Base-by-base conservation (phyloP, 129 eudicot genomes). In the Lactuca sativa region DNA sequence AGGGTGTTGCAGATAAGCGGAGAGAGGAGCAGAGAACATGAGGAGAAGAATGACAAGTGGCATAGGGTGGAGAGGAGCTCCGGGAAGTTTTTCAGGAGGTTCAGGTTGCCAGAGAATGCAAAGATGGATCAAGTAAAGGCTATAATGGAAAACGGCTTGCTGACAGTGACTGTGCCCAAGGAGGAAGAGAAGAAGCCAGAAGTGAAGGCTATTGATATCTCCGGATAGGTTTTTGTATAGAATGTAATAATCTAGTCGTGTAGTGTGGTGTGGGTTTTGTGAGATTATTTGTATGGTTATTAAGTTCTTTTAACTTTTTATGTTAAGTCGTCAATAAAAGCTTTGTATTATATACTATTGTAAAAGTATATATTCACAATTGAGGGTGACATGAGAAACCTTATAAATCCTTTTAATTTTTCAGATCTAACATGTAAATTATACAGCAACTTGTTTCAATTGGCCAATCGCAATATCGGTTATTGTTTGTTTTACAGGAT, bases 1-100 rank as follows among this genome's bases (percentile, higher is more conserved):
- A 44, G 63, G 21, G 80, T 80, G n/a, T 69, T 80, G 60, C 80
- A 80, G 69, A 74, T 80, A 7, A 80, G 84, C 58, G 84, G 84
- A 1, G 84, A 80, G 80, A 69, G 77, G 64, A 69, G 62, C 79
- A 62, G 12, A 4, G 80, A 74, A 60, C 25, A 56, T 41, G 80
- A 74, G 54, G 77, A 74, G 63, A 69, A 69, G 69, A 48, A 56
- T 32, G 80, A 80, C 9, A 74, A 6, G 68, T 74, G 80, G 84
- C 84, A 80, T 14, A 48, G 76, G n/a, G 64, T 74, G 12, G 83
- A 80, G 76, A 61, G 83, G 56, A 78, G 77, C 63, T 68, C 76
- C 31, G 83, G 83, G 2, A 80, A 63, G 80, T 74, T 80, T 44
- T 21, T 80, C 15, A 47, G 80, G 53, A 21, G 83, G 69, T 74